Base-by-base conservation (phyloP, 2,329 filamentous ascomycete species). In the Fusarium albidum region DNA sequence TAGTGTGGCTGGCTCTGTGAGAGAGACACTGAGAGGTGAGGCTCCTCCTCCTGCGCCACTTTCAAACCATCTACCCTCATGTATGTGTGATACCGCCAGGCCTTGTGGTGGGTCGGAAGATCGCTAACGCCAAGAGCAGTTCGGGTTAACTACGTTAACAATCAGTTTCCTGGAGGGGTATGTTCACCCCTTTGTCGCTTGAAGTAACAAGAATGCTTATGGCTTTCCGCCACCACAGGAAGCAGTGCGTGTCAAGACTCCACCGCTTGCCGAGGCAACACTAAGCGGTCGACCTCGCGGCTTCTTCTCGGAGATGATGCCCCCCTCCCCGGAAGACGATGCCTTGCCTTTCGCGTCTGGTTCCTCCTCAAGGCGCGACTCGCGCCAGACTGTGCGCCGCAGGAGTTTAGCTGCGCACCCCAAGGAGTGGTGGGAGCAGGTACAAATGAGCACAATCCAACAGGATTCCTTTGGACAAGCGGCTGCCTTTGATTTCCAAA, bases 211-310 rank as follows among this genome's bases (percentile, higher is more conserved):
- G 5, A 9, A n/a, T 21, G n/a, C 46, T 68, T 18, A 68, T 34
- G 9, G 37, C 54, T 13, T 32, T 7, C 10, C 13, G 7, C 43
- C 8, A 13, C 9, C 9, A 15, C 41, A 82, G 80, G 79, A 82
- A 69, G 80, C 80, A 6, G 74, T 68, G n/a, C 73, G 79, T 5
- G 67, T 82, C 11, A 74, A 72, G 42, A 82, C 79, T 3, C 80
- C 80, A 2, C 78, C 77, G 0, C 61, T 79, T 15, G 71, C 72
- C 15, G 74, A 78, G 52, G 68, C 70, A 33, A 73, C 71, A 9
- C 66, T 68, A 12, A 73, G 72, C 38, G 71, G 73, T 6, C 71
- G 59, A 28, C 69, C 73, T 4, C 74, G 76, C 6, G 72, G 70
- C 5, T 78, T 80, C 60, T 81, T 81, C 59, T 74, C 74, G 12